Conservation (phyloP, 1,284 basidiomycete genomes). For the Microbotryum saponariae region DNA sequence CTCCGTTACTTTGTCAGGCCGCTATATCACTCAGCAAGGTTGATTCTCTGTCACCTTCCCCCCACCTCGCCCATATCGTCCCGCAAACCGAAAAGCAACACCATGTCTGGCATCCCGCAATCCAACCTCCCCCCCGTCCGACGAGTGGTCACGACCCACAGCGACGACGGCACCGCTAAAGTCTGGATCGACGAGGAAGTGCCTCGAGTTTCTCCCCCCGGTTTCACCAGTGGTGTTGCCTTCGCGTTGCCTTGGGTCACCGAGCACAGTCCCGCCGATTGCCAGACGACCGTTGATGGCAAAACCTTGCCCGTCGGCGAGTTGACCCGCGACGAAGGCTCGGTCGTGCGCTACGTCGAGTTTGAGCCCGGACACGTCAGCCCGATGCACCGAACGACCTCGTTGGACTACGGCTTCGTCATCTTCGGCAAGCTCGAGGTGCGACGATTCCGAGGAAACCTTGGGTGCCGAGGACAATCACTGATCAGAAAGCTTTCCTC, state of each 20-base stretch:
- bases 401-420: conserved; percentile 18
- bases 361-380: conserved; percentile 10
- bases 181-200: conserved; percentile 12
- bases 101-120: conserved; percentile 1
- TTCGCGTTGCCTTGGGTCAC: conserved; percentile 13
- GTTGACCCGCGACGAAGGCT: conserved; percentile 4
- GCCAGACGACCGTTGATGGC: conserved; percentile 6
- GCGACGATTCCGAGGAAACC: neutral
- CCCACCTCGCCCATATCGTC: neutral
- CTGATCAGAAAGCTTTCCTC: too few relatives aligned
- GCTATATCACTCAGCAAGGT: too few relatives aligned
- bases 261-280: conserved; percentile 5
- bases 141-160: conserved; percentile 11
- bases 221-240: conserved; percentile 1
- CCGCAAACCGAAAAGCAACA: neutral
- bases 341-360: conserved; percentile 17
- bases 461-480: neutral
- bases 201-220: neutral
- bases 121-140: conserved; percentile 2
- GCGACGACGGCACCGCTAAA: conserved; percentile 3
- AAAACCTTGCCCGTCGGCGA: conserved; percentile 3
- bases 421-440: conserved; percentile 17
- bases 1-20: too few relatives aligned
- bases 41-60: neutral
- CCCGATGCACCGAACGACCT: conserved; percentile 17